Conservation (phyloP, 108 stramenopile genomes). For the Fistulifera pelliculosa region DNA sequence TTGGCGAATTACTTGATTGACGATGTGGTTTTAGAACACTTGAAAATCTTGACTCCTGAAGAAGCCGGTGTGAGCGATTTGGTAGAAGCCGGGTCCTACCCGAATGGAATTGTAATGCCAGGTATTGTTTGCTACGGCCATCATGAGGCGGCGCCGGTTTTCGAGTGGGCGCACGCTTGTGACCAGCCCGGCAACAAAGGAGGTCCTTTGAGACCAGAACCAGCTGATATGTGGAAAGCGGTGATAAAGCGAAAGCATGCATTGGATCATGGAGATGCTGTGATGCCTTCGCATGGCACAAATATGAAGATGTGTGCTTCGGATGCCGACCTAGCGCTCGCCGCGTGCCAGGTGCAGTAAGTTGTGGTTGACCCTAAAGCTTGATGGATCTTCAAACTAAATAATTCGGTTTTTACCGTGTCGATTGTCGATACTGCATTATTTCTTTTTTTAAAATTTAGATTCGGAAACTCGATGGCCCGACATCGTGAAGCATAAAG, state of each 20-base stretch:
- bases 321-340: no score
- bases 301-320: constrained; percentile 22
- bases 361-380: no score
- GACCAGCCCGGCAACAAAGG: constrained; percentile 13
- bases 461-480: constrained; percentile 71
- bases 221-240: constrained; percentile 16
- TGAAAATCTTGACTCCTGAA: constrained; percentile 14
- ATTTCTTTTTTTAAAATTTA: constrained; percentile 1
- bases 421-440: no score
- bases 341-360: no score
- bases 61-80: constrained; percentile 14
- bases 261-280: constrained; percentile 28
- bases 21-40: constrained; percentile 22
- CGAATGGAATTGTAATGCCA: constrained; percentile 36
- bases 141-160: constrained; percentile 21
- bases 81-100: constrained; percentile 21
- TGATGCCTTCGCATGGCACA: constrained; percentile 29
- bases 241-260: constrained; percentile 37
- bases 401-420: no score
- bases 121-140: constrained; percentile 42
- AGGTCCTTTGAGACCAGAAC: constrained; percentile 19
- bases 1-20: constrained; percentile 35
- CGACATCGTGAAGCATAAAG: constrained; percentile 84
- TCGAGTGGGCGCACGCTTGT: constrained; percentile 23
- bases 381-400: no score